These are phyloP conservation scores for Neocucurbitaria cava DNA, from an alignment of 2,329 filamentous ascomycete species.

Conservation along the genomic window DNA sequence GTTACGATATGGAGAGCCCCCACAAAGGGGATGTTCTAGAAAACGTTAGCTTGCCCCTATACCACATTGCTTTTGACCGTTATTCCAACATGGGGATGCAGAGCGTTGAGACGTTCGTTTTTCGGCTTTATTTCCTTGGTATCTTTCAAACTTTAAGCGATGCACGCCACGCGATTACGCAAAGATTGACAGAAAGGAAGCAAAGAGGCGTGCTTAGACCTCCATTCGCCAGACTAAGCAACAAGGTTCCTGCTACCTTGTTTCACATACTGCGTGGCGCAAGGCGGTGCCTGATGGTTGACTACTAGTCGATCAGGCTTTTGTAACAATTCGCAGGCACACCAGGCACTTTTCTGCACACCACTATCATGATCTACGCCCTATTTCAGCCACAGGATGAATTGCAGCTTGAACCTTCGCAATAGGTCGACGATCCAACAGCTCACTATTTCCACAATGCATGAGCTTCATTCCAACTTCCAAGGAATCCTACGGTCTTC, in stretches of 20 bases:
- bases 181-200: not conserved
- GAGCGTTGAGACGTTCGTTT: too few species aligned
- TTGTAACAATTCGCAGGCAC: not conserved
- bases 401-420: not conserved
- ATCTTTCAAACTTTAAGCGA: not conserved
- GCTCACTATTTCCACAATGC: not conserved
- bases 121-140: not conserved
- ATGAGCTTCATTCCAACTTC: not conserved
- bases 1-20: not conserved
- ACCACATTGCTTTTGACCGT: not conserved
- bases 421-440: not conserved
- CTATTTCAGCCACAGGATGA: not conserved
- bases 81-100: not conserved
- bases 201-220: not conserved
- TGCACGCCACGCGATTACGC: not conserved
- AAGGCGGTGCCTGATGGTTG: slow-evolving; percentile 8
- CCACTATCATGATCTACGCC: not conserved
- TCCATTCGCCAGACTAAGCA: not conserved
- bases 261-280: slow-evolving; percentile 9
- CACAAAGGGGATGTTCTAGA: slow-evolving; percentile 9
- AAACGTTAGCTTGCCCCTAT: not conserved
- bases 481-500: not conserved
- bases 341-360: not conserved
- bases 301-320: slow-evolving; percentile 10
- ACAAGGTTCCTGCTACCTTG: slow-evolving; percentile 15